A percentile compares a stretch with the other conserved stretches of the same genome.
These are phyloP conservation scores for Knoxdaviesia proteae DNA, from an alignment of 2,329 filamentous ascomycete species.

Conservation along the genomic window DNA sequence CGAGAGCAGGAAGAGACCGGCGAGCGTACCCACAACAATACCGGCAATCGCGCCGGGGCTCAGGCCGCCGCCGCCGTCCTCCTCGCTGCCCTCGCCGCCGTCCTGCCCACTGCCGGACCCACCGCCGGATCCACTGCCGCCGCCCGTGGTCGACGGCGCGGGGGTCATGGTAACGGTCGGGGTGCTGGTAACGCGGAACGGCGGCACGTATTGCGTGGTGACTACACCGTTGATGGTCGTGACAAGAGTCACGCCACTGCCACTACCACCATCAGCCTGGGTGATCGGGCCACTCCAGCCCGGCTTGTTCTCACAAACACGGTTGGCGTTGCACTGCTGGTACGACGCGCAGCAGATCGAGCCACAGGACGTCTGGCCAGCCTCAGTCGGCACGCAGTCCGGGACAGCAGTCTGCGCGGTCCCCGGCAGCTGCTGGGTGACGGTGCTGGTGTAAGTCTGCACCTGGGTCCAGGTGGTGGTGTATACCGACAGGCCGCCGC, in stretches of 20 bases:
- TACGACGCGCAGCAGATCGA: slow-evolving; percentile 47
- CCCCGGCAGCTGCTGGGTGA: slow-evolving; percentile 24
- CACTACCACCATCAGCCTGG: slow-evolving; percentile 7
- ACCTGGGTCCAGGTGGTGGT: slow-evolving; percentile 42
- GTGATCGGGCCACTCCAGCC: slow-evolving; percentile 17
- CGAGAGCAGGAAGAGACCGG: slow-evolving; percentile 43
- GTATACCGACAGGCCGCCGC: slow-evolving; percentile 15
- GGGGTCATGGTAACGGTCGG: slow-evolving; percentile 27
- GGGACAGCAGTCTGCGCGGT: slow-evolving; percentile 21
- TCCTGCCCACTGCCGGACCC: slow-evolving; percentile 5
- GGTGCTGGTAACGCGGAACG: slow-evolving; percentile 31
- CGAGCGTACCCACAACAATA: slow-evolving; percentile 56
- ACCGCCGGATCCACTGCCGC: slow-evolving; percentile 6
- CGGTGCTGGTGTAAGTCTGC: slow-evolving; percentile 36
- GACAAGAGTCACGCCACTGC: slow-evolving; percentile 16
- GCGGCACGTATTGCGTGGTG: slow-evolving; percentile 32
- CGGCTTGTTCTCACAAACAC: slow-evolving; percentile 35
- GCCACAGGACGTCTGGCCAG: slow-evolving; percentile 42
- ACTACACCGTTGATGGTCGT: slow-evolving; percentile 24
- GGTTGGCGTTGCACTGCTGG: slow-evolving; percentile 42
- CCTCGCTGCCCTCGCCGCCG: slow-evolving; percentile 16
- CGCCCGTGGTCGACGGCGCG: slow-evolving; percentile 24
- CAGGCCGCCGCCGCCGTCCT: slow-evolving; percentile 19
- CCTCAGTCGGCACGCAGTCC: slow-evolving; percentile 27
- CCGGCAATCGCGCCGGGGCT: slow-evolving; percentile 59